Evolutionary conservation across 345 rosid species (phyloP).

Genomic region (Eucalyptus rudis): DNA sequence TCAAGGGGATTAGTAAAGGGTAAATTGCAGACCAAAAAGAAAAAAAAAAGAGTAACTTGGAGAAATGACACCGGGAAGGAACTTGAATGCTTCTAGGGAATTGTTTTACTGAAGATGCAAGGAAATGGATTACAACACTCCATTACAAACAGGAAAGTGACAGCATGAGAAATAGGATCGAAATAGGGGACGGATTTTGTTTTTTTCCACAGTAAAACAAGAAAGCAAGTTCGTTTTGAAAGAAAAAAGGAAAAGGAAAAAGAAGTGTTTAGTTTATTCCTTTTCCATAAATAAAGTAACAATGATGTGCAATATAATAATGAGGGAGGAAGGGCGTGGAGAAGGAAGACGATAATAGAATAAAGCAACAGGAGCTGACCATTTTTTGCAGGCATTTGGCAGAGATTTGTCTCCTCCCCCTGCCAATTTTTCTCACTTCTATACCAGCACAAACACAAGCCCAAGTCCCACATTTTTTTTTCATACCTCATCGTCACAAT

Average conservation of each 20-base stretch:
- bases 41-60: neutral
- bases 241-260: neutral
- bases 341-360: neutral
- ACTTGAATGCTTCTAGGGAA: neutral
- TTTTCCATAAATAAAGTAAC: neutral
- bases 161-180: neutral
- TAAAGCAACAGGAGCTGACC: constrained; percentile 1
- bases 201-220: neutral
- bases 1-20: neutral
- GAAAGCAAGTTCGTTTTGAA: neutral
- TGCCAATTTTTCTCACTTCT: neutral
- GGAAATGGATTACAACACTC: neutral
- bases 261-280: neutral
- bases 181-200: neutral
- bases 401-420: constrained; percentile 2
- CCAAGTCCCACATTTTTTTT: neutral
- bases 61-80: neutral
- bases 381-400: constrained; percentile 2
- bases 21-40: neutral
- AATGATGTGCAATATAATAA: neutral
- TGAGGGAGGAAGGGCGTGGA: neutral
- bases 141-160: neutral
- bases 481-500: neutral
- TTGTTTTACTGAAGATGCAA: neutral
- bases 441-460: neutral